A percentile compares a stretch with the other conserved stretches of the same genome.
Evolutionary conservation across 148 eudicot species (phyloP).

Genomic region (Rheum nobile): DNA sequence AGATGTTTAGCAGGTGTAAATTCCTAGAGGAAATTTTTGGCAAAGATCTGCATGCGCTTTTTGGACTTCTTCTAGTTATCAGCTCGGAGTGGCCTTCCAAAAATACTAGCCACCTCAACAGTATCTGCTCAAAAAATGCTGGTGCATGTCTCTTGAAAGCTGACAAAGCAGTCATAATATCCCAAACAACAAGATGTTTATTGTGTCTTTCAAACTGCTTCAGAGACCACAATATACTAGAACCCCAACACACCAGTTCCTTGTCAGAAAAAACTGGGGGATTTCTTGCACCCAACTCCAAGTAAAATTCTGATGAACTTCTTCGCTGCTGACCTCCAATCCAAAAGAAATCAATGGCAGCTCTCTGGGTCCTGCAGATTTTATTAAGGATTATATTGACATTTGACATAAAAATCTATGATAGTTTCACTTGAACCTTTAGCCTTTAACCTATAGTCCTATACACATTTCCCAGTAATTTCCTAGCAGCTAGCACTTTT

Average conservation of each 20-base stretch:
- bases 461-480: not conserved
- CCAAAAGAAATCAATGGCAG: constrained; percentile 91
- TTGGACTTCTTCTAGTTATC: constrained; percentile 18
- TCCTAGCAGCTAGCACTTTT: not conserved
- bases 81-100: constrained; percentile 19
- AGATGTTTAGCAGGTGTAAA: constrained; percentile 61
- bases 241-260: constrained; percentile 43
- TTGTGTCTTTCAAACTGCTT: constrained; percentile 28
- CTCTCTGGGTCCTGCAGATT: constrained; percentile 58
- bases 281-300: constrained; percentile 25
- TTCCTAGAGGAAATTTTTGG: constrained; percentile 43
- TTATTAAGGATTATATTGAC: not conserved
- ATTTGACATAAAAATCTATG: not conserved
- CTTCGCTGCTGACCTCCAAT: constrained; percentile 64
- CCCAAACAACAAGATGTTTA: constrained; percentile 71
- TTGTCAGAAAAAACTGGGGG: constrained; percentile 39
- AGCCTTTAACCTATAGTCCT: too few species aligned
- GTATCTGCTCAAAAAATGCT: constrained; percentile 30
- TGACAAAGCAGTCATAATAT: constrained; percentile 49
- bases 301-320: constrained; percentile 11
- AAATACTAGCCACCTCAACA: constrained; percentile 45
- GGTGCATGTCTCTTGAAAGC: constrained; percentile 53
- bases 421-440: not conserved
- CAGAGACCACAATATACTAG: constrained; percentile 40
- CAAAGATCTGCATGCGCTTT: constrained; percentile 25